A percentile compares a stretch with the other conserved stretches of the same genome.
Conservation (phyloP, 1,284 basidiomycete species). For the Marasmius tenuissimus region DNA sequence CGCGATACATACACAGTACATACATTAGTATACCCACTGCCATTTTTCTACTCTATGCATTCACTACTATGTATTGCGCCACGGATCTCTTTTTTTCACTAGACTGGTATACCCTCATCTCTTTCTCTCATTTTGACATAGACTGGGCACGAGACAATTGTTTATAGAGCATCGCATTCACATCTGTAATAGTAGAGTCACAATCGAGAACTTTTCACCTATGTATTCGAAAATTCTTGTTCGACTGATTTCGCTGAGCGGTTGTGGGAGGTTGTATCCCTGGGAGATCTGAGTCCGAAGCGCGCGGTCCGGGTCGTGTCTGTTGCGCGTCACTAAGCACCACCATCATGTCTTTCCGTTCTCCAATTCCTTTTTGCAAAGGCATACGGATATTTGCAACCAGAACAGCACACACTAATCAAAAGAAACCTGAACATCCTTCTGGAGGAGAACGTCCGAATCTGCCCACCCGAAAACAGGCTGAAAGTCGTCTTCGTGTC, state of each 20-base stretch:
- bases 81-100: conserved; percentile 32
- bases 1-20: conserved; percentile 45
- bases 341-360: no score
- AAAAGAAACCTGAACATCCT: not conserved
- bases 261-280: not conserved
- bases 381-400: not conserved
- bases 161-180: conserved; percentile 4
- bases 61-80: conserved; percentile 37
- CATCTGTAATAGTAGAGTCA: not conserved
- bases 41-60: conserved; percentile 1
- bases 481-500: conserved; percentile 19
- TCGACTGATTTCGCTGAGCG: not conserved
- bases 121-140: conserved; percentile 51
- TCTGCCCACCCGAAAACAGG: not conserved
- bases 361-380: no score
- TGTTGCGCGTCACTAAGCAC: no score
- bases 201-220: not conserved
- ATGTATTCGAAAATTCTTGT: not conserved
- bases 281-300: no score
- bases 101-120: conserved; percentile 40
- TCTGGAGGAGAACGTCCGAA: not conserved
- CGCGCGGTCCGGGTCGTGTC: no score
- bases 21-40: conserved; percentile 12
- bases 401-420: not conserved
- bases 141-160: conserved; percentile 1